Evolutionary conservation across 2,329 filamentous ascomycete species (phyloP).

Genomic region (Colletotrichum filicis): DNA sequence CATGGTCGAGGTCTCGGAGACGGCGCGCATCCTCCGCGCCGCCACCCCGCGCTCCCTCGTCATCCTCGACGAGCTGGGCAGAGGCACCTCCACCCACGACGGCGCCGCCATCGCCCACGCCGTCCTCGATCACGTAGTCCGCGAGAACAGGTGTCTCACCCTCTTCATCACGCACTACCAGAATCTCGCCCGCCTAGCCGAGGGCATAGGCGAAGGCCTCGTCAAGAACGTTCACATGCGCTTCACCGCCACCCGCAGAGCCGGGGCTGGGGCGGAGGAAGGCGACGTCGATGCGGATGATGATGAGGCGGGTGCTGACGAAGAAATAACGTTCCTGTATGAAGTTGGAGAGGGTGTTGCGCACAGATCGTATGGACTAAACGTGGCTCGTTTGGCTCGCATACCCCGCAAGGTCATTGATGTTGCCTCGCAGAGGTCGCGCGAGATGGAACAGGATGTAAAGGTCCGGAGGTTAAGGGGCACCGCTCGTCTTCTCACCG

Average conservation of each 20-base stretch:
- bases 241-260: conserved; percentile 66
- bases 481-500: conserved; percentile 53
- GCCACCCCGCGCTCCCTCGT: conserved; percentile 87
- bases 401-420: conserved; percentile 83
- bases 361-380: conserved; percentile 93
- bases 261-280: conserved; percentile 2
- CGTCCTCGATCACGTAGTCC: conserved; percentile 86
- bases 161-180: conserved; percentile 99
- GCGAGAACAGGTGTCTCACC: conserved; percentile 79
- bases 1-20: conserved; percentile 97
- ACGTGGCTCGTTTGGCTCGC: conserved; percentile 88
- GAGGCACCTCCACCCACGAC: conserved; percentile 94
- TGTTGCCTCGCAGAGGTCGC: conserved; percentile 81
- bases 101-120: conserved; percentile 95
- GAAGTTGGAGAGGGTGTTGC: conserved; percentile 92
- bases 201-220: conserved; percentile 67
- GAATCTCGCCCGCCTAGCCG: conserved; percentile 77
- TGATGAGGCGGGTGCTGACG: conserved; percentile 59
- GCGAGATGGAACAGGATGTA: conserved; percentile 81
- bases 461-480: conserved; percentile 69
- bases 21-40: conserved; percentile 87
- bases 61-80: conserved; percentile 92
- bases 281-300: conserved; percentile 37
- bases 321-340: conserved; percentile 94
- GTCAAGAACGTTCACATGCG: conserved; percentile 95